A percentile compares a stretch with the other conserved stretches of the same genome.
Conservation (phyloP, 2,329 filamentous ascomycete species). For the Diaporthe velutina region DNA sequence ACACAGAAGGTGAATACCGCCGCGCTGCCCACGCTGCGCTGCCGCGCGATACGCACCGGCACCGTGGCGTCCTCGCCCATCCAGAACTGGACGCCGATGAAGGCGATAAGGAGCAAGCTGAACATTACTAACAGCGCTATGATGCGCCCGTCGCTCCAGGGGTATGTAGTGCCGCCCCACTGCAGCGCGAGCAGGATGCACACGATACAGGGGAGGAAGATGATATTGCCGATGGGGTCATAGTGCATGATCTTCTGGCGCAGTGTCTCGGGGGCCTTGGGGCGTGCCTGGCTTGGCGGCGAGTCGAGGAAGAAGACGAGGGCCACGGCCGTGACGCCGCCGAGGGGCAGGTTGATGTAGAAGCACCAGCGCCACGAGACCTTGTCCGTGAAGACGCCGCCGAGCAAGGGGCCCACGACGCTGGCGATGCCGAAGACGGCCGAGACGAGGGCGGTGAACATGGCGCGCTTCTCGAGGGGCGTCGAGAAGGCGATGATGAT, state of each 20-base stretch:
- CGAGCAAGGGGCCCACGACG: slow-evolving; percentile 41
- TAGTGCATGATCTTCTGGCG: slow-evolving; percentile 32
- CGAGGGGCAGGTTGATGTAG: slow-evolving; percentile 45
- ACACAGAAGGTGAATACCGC: slow-evolving; percentile 52
- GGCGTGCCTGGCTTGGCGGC: slow-evolving; percentile 41
- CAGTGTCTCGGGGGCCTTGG: slow-evolving; percentile 37
- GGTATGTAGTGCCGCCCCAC: slow-evolving; percentile 52
- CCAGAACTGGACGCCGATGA: background rate
- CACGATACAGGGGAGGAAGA: slow-evolving; percentile 49
- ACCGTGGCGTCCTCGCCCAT: slow-evolving; percentile 47
- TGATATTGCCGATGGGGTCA: slow-evolving; percentile 40
- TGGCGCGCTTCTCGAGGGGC: slow-evolving; percentile 34
- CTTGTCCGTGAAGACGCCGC: slow-evolving; percentile 31
- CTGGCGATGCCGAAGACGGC: slow-evolving; percentile 55
- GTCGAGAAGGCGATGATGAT: slow-evolving; percentile 47
- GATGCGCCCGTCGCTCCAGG: slow-evolving; percentile 46
- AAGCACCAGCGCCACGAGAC: slow-evolving; percentile 46
- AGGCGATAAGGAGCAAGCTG: slow-evolving; percentile 46
- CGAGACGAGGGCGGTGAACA: slow-evolving; percentile 48
- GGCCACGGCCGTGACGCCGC: slow-evolving; percentile 39
- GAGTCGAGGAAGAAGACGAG: slow-evolving; percentile 41
- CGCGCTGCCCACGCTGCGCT: slow-evolving; percentile 53
- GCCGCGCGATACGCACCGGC: slow-evolving; percentile 54
- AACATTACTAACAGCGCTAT: slow-evolving; percentile 54
- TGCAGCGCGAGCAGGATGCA: slow-evolving; percentile 60